Evolutionary conservation across 306 rosid species (phyloP), one percentile per base, ranked within the genome.

Genomic region (Psophocarpus tetragonolobus): DNA sequence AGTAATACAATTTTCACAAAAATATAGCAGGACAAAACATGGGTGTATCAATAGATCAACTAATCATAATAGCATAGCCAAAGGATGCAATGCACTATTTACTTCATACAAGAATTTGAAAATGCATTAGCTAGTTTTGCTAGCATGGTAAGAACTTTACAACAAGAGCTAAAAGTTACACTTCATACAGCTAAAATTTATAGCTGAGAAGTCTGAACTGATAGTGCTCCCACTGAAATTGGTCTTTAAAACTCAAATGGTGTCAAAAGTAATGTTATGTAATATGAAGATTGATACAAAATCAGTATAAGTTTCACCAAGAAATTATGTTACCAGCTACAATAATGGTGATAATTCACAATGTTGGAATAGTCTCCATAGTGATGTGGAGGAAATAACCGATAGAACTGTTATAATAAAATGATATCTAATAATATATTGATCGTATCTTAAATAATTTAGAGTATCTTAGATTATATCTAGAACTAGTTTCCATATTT

Each of bases 51-150:
- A 44, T 26, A 35, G 64, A 53, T 62, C 63, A 62, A 53, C 68
- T 71, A 62, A 5, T 74, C 73, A 29, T 32, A 61, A 62, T 33
- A 68, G 65, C 42, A 44, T 41, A 42, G 68, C 71, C 75, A 53
- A 70, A 42, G 58, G 63, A 70, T 80, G 82, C 80, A 63, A 70
- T 80, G 82, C 80, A 71, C 27, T 29, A 54, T 76, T 35, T 80
- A 36, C 24, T 80, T 30, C 65, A 63, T 36, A 48, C 65, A 64
- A 42, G 12, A 62, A 74, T 42, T 45, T 47, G 38, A 74, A 63
- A 80, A 26, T 18, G 67, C 61, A 64, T 26, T 32, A 8, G 64
- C 64, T 50, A 57, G 72, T 54, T 73, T 60, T 67, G 65, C 30
- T 57, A 44, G 33, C 35, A 61, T 13, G n/a, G 13, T 62, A 62